A percentile compares a stretch with the other conserved stretches of the same genome.
Conservation (phyloP, 2,329 filamentous ascomycete species). For the Penicillium oxalicum region DNA sequence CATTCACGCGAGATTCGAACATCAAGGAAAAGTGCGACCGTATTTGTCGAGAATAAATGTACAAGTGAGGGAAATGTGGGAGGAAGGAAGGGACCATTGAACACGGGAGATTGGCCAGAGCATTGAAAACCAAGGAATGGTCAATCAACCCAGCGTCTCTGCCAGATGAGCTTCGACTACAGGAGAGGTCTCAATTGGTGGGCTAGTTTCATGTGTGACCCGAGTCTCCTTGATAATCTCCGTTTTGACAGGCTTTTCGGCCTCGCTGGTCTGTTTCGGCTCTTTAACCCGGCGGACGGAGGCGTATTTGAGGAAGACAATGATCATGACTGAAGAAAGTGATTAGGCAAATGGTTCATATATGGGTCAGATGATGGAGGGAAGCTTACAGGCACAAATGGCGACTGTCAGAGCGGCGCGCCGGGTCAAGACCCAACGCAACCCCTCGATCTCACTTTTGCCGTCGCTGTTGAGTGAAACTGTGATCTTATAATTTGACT, state of each 20-base stretch:
- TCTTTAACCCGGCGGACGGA: conserved; percentile 36
- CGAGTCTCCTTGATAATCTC: conserved; percentile 25
- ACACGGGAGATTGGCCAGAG: too few relatives aligned
- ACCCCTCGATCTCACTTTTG: conserved; percentile 82
- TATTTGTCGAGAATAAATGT: too few relatives aligned
- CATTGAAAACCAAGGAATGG: conserved; percentile 28
- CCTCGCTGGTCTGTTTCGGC: conserved; percentile 30
- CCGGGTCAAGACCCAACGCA: conserved; percentile 75
- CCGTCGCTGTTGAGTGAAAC: conserved; percentile 83
- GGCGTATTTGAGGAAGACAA: conserved; percentile 42
- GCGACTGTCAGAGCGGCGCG: conserved; percentile 58
- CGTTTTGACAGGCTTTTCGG: conserved; percentile 25
- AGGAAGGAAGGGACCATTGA: too few relatives aligned
- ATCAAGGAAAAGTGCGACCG: too few relatives aligned
- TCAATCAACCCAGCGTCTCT: conserved; percentile 32
- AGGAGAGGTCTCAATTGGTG: conserved; percentile 9
- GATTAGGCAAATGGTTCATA: conserved; percentile 8
- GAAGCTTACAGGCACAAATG: conserved; percentile 43
- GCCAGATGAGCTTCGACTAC: conserved; percentile 21
- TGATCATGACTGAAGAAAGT: conserved; percentile 40
- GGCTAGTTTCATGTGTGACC: conserved; percentile 13
- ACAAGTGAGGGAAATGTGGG: too few relatives aligned
- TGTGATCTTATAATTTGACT: conserved; percentile 94
- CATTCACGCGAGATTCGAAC: too few relatives aligned
- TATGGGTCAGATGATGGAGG: not conserved